Evolutionary conservation across 2,329 filamentous ascomycete genomes (phyloP).

Genomic region (Cercospora sp.): DNA sequence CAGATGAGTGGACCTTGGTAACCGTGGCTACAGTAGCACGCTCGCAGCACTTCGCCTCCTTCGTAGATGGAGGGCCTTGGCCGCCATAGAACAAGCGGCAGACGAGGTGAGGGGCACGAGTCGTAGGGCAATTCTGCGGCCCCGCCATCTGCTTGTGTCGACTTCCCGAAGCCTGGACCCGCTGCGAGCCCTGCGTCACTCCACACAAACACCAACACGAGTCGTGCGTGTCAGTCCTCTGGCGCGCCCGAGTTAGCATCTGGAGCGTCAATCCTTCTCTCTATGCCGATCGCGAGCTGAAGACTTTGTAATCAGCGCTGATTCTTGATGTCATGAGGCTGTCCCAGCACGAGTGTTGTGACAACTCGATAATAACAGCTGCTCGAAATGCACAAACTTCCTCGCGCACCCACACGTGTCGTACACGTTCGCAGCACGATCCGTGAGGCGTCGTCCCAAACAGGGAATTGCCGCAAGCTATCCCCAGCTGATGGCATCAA

Average conservation of each 20-base stretch:
- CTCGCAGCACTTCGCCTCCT: not conserved
- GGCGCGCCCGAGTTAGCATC: not conserved
- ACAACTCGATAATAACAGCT: not conserved
- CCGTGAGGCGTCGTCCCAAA: not conserved
- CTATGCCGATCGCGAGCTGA: not conserved
- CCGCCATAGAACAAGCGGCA: not conserved
- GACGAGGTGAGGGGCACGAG: slow-evolving; percentile 1
- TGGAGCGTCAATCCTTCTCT: not conserved
- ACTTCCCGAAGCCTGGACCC: slow-evolving; percentile 8
- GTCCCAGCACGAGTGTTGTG: not conserved
- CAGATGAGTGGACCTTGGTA: slow-evolving; percentile 11
- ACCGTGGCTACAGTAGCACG: not conserved
- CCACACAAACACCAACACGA: slow-evolving; percentile 6
- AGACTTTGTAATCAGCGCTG: not conserved
- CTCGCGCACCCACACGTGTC: not conserved
- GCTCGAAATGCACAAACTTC: not conserved
- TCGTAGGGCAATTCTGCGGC: not conserved
- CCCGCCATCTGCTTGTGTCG: not conserved
- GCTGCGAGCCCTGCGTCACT: slow-evolving; percentile 1
- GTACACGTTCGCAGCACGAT: not conserved
- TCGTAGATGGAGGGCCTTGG: not conserved
- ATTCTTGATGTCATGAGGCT: not conserved
- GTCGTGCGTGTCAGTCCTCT: slow-evolving; percentile 5
- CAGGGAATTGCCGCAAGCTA: not conserved
- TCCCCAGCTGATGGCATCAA: not conserved